Evolutionary conservation across 208 protist species (phyloP).

Genomic region (Sergeia podlipaevii): DNA sequence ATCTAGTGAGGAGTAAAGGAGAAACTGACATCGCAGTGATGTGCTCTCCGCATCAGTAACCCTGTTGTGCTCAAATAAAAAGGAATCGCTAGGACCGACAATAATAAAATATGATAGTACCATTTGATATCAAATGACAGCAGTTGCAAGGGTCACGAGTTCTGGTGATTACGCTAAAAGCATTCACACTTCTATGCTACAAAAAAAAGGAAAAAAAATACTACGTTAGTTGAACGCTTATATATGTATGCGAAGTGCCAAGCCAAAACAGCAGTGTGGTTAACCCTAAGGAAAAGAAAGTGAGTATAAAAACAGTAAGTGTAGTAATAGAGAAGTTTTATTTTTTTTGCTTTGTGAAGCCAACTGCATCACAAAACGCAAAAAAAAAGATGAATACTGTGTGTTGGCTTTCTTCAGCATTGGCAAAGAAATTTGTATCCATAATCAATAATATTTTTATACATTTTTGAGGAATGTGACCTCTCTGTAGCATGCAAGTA

Average conservation of each 20-base stretch:
- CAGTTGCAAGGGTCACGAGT: too few species aligned
- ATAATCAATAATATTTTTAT: background rate
- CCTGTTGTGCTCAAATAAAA: slow-evolving; percentile 17
- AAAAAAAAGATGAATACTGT: background rate
- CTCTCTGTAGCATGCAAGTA: background rate
- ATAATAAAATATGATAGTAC: slow-evolving; percentile 22
- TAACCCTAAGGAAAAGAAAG: background rate
- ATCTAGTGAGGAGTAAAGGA: slow-evolving; percentile 43
- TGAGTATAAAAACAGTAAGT: slow-evolving; percentile 5
- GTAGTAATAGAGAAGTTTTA: too few species aligned
- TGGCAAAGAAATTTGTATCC: background rate
- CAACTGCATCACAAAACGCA: slow-evolving; percentile 1
- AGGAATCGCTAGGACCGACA: slow-evolving; percentile 24
- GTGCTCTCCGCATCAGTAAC: slow-evolving; percentile 8
- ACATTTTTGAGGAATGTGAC: background rate
- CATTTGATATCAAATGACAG: too few species aligned
- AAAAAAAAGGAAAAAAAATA: slow-evolving; percentile 9
- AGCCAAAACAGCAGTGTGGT: too few species aligned
- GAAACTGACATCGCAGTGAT: slow-evolving; percentile 28
- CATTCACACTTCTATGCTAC: too few species aligned
- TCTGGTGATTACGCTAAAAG: background rate
- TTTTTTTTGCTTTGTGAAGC: slow-evolving; percentile 9
- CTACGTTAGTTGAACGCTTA: slow-evolving; percentile 6
- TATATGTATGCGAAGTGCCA: too few species aligned
- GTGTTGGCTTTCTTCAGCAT: background rate